Base-by-base conservation (phyloP, 1,284 basidiomycete genomes). In the Ganoderma sinense region DNA sequence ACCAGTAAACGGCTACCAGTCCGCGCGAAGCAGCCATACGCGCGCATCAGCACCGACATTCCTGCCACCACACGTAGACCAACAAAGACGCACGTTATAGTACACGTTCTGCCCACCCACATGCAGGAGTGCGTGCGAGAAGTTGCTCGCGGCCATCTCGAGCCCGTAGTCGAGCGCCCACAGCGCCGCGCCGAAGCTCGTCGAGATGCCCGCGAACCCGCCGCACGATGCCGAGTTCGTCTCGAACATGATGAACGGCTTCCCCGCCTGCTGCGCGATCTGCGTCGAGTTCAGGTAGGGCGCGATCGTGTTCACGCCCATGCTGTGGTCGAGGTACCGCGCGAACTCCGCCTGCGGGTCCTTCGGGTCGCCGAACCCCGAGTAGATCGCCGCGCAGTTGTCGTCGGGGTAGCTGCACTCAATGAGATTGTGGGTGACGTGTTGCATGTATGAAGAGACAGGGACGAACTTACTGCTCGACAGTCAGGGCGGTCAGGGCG, bases 131-230 rank as follows among this genome's bases (percentile, higher is more conserved):
- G 86, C 88, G 11, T 84, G 84, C 0, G 84, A 84, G 75, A 91
- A 91, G 75, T 90, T 90, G 65, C 80, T 80, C 73, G 85, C 84
- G 8, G 90, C 91, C 86, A 92, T 86, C 76, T 88, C 85, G 66
- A 92, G 81, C 2, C 82, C 85, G 78, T 90, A 91, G 74, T 93
- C 91, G 45, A 91, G 70, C 0, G 82, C 88, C 94, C 94, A 95
- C 26, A 95, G 82, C 1, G 92, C 88, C 0, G 89, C 88, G 2
- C 87, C 91, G 75, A 93, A 95, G 36, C 82, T 84, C 74, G 88
- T 84, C 66, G 85, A 86, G 53, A 89, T 74, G 5, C 88, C 88
- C 20, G 82, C 77, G 75, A 89, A 88, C 33, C 88, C 88, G 72
- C 86, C 86, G 77, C 88, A 90, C 53, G 83, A 85, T 5, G 87